These are phyloP conservation scores for Lathyrus tuberosus DNA, from an alignment of 306 rosid species.

Conservation along the genomic window DNA sequence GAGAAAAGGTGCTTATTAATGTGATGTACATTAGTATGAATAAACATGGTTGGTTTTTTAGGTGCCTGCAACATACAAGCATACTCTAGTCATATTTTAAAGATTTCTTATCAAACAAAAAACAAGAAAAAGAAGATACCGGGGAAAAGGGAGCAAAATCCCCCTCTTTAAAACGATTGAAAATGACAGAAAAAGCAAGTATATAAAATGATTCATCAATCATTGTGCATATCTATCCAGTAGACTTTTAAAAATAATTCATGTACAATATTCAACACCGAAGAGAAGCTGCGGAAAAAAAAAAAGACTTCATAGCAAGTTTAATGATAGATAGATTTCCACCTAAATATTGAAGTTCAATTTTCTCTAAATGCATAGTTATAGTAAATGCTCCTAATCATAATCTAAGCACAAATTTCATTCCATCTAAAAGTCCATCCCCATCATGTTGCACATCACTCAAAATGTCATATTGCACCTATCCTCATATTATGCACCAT, in stretches of 20 bases:
- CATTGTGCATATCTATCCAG: conserved; percentile 16
- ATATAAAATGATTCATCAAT: conserved; percentile 8
- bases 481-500: conserved; percentile 9
- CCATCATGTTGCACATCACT: neutral
- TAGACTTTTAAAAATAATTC: conserved; percentile 7
- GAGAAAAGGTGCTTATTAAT: neutral
- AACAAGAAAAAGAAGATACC: neutral
- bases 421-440: conserved; percentile 10
- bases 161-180: conserved; percentile 11
- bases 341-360: conserved; percentile 2
- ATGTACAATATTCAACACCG: neutral
- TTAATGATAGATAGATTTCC: conserved; percentile 18
- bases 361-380: conserved; percentile 24
- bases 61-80: conserved; percentile 11
- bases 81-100: conserved; percentile 12
- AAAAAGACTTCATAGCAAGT: conserved; percentile 9
- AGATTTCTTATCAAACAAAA: neutral
- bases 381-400: conserved; percentile 19
- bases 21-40: conserved; percentile 8
- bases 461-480: conserved; percentile 11
- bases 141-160: neutral
- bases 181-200: neutral
- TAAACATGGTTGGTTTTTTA: conserved; percentile 11
- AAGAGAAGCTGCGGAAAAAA: conserved; percentile 21
- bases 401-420: conserved; percentile 15